phyloP scores from a whole-genome alignment of 2,329 filamentous ascomycete genomes.

The Truncatella angustata region DNA sequence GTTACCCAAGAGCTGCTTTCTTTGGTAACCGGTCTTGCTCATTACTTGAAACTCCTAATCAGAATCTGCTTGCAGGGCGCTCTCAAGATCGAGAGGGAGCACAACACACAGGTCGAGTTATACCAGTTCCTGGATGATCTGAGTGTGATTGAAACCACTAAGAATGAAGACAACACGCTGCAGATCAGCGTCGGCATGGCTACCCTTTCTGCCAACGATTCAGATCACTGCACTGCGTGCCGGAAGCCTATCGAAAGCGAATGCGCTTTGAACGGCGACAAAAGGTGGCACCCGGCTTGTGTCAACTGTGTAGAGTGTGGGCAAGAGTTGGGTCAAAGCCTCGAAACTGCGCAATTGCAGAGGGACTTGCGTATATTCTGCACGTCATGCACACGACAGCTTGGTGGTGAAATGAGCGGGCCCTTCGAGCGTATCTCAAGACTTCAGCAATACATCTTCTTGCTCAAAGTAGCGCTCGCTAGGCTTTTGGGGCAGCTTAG shows the following conservation, averaged over 20 bases:
- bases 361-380: constrained; percentile 72
- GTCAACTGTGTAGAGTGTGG: constrained; percentile 69
- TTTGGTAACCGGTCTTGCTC: constrained; percentile 89
- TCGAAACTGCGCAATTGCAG: constrained; percentile 71
- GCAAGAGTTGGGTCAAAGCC: constrained; percentile 64
- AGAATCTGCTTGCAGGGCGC: constrained; percentile 94
- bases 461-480: constrained; percentile 87
- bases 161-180: constrained; percentile 66
- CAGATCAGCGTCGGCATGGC: constrained; percentile 66
- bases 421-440: constrained; percentile 75
- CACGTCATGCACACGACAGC: constrained; percentile 59
- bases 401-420: constrained; percentile 49
- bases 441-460: constrained; percentile 90
- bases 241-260: constrained; percentile 91
- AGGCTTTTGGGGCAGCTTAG: constrained; percentile 84
- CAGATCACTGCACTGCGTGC: constrained; percentile 82
- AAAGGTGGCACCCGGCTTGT: constrained; percentile 82
- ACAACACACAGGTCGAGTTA: constrained; percentile 69
- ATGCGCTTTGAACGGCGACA: constrained; percentile 72
- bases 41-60: constrained; percentile 96
- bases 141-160: constrained; percentile 74
- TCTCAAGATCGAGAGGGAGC: constrained; percentile 85
- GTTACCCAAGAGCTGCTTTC: constrained; percentile 98
- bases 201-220: constrained; percentile 69
- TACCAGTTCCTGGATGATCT: constrained; percentile 83